Evolutionary conservation across 129 eudicot species (phyloP), one percentile per base, ranked within the genome.

Genomic region (Centella asiatica): DNA sequence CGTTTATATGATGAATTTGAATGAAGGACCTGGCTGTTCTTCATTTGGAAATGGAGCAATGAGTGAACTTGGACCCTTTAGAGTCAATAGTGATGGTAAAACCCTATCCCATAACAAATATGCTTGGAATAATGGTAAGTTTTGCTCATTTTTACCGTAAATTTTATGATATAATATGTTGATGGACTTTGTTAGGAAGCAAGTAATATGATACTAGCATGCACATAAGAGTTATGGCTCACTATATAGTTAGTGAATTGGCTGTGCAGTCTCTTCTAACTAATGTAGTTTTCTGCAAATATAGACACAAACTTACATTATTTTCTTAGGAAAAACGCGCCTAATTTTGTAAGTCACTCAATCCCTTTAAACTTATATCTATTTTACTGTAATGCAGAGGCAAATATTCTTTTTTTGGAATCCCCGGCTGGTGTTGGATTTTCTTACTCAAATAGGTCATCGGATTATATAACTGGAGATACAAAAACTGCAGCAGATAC

Each of bases 371-470:
- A 10, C 12, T 52, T 11, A 52, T 33, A 52, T 8, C 14, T 23
- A 2, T 27, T 1, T 4, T 4, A 8, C 5, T 27, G 22, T 19
- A 26, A 53, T 20, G 62, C 77, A 82, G 84, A 70, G 61, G 88
- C 84, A 60, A 82, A 82, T 65, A 73, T 82, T 64, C 40, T 78
- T 10, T 82, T 82, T 68, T 62, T 82, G 64, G 88, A 82, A 52
- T 82, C 88, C 20, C 84, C 79, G 13, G 84, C 78, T 28, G 88
- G 81, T 57, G 88, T 81, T 24, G 87, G 83, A 20, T 81, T 81
- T 53, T 81, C 87, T 20, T 81, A 81, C 34, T 76, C 83, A 0
- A 81, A 77, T 44, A 71, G 72, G 53, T 68, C 80, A 36, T 71
- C 73, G 9, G 82, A 70, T 59, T 81, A 73, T 4, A 67, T 57